Evolutionary conservation across 2,329 filamentous ascomycete genomes (phyloP), one percentile per base, ranked within the genome.

Genomic region (Talaromyces verruculosus): DNA sequence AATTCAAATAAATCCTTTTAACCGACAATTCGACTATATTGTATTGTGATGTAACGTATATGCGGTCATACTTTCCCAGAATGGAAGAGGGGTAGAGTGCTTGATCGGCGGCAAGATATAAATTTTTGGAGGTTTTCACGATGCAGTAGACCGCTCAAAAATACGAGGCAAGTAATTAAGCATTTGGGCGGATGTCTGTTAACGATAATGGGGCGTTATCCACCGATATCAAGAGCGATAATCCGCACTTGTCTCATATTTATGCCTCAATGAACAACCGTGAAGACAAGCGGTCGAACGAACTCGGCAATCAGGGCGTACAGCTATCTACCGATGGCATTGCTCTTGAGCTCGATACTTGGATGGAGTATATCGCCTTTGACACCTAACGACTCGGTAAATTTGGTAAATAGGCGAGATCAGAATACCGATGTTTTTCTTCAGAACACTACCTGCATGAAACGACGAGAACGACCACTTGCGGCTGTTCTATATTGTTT

Each of bases 21-120:
- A 55, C 49, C 30, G 49, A 28, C 13, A 4, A n/a, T 55, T 33
- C 2, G 30, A 55, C 8, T 33, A 33, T n/a, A 17, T 11, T 33
- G 13, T 55, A 55, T 30, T 33, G 49, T 11, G 25, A 55, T 55
- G 49, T 55, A 55, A 55, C 30, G 25, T 55, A 55, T 19, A 55
- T 47, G 43, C 41, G 17, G 39, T 45, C 41, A 45, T 45, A 45
- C n/a, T 45, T 22, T 45, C 41, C n/a, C n/a, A 45, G 43, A 22
- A 22, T 47, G n/a, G 3, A 47, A 47, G 43, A 47, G 43, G 43
- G 43, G 43, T 11, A 47, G 22, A 19, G n/a, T 19, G 43, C 43
- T 22, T 47, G 43, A 47, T 47, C 43, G 43, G 19, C 43, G 3
- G 43, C 19, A 45, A 22, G n/a, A 45, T 45, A 8, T 4, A 19